phyloP scores from a whole-genome alignment of 495 filamentous ascomycete species.

The Annulohypoxylon stygium region DNA sequence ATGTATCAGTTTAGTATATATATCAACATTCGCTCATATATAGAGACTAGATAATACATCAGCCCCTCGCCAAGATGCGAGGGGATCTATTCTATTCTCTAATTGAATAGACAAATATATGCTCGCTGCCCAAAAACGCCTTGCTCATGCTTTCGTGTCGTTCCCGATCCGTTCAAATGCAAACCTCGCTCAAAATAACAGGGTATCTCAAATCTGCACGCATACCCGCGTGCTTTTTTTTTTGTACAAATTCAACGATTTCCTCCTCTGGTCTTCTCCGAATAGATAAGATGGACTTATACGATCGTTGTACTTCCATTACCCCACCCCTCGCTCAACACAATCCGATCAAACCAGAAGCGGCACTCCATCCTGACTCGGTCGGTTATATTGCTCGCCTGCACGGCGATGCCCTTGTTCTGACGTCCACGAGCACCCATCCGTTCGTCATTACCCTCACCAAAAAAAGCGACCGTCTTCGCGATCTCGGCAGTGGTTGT shows the following conservation, averaged over 20 bases:
- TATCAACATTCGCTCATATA: conserved; percentile 8
- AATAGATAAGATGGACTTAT: not conserved
- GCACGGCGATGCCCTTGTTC: conserved; percentile 57
- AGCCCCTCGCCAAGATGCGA: not conserved
- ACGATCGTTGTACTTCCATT: conserved; percentile 39
- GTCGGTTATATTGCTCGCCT: conserved; percentile 56
- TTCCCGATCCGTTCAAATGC: conserved; percentile 19
- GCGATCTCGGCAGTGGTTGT: conserved; percentile 15
- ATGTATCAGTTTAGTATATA: not conserved
- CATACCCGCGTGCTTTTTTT: not conserved
- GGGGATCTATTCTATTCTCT: not conserved
- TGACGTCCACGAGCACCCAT: conserved; percentile 54
- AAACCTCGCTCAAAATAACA: conserved; percentile 3
- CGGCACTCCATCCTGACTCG: conserved; percentile 64
- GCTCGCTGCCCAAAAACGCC: conserved; percentile 25
- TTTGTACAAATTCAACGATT: conserved; percentile 4
- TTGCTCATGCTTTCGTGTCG: conserved; percentile 26
- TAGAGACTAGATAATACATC: not conserved
- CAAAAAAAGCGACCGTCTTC: conserved; percentile 66
- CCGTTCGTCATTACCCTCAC: conserved; percentile 72
- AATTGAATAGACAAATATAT: not conserved
- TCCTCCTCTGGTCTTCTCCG: not conserved
- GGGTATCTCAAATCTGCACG: conserved; percentile 32
- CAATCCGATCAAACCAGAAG: conserved; percentile 68
- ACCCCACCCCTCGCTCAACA: conserved; percentile 60